Evolutionary conservation across 495 filamentous ascomycete genomes (phyloP).

Genomic region (Delitschia confertaspora): DNA sequence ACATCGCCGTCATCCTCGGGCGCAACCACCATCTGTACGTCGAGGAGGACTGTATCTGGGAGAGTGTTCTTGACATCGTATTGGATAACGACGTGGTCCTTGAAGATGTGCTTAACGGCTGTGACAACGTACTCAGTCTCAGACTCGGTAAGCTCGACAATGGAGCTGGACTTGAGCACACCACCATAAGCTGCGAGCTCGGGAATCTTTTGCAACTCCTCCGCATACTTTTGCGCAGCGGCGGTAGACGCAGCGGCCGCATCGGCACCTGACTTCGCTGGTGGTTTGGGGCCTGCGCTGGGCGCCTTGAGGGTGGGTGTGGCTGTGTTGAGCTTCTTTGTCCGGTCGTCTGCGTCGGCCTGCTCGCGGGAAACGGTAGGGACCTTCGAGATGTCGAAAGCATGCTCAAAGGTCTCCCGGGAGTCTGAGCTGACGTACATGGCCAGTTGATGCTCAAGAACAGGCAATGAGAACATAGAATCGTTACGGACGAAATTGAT

Average conservation of each 20-base stretch:
- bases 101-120: conserved; percentile 91
- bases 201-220: conserved; percentile 78
- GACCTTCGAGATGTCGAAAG: conserved; percentile 84
- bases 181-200: conserved; percentile 81
- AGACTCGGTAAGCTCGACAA: conserved; percentile 87
- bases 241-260: conserved; percentile 62
- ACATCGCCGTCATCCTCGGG: conserved; percentile 65
- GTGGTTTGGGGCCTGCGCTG: conserved; percentile 68
- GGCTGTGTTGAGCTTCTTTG: conserved; percentile 85
- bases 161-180: conserved; percentile 77
- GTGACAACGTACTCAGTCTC: conserved; percentile 96
- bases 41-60: conserved; percentile 76
- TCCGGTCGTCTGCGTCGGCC: conserved; percentile 92
- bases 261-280: conserved; percentile 59
- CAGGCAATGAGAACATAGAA: conserved; percentile 85
- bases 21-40: conserved; percentile 80
- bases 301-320: conserved; percentile 94
- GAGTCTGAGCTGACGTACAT: conserved; percentile 92
- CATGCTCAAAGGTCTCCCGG: conserved; percentile 69
- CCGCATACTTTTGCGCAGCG: conserved; percentile 74
- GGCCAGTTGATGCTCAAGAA: conserved; percentile 93
- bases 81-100: conserved; percentile 90
- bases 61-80: conserved; percentile 98
- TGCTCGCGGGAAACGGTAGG: conserved; percentile 95
- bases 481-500: conserved; percentile 84